phyloP scores from a whole-genome alignment of 2,329 filamentous ascomycete genomes.

The Blastomyces gilchristii region DNA sequence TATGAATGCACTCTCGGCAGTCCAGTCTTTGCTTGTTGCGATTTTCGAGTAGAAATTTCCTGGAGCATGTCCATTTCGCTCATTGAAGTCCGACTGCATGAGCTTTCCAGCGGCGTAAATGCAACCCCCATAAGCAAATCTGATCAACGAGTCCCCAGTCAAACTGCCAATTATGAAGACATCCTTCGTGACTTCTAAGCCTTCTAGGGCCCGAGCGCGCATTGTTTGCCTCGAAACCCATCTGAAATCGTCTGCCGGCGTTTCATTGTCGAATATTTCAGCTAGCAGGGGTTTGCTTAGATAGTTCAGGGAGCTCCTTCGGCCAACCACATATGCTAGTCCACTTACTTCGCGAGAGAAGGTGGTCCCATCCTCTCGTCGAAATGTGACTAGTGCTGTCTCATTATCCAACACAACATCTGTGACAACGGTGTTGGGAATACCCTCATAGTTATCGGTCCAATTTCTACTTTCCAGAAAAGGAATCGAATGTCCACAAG shows the following conservation, averaged over 20 bases:
- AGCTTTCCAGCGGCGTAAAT: conserved; percentile 47
- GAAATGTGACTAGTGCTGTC: conserved; percentile 35
- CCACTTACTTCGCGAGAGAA: conserved; percentile 40
- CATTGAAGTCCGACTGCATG: conserved; percentile 18
- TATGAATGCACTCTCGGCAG: not conserved
- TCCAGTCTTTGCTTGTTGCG: conserved; percentile 9
- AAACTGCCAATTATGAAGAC: conserved; percentile 51
- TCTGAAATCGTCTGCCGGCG: conserved; percentile 16
- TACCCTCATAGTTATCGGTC: conserved; percentile 44
- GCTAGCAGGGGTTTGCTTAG: conserved; percentile 37
- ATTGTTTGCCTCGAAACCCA: conserved; percentile 45
- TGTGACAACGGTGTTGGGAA: conserved; percentile 44
- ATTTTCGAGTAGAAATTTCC: conserved; percentile 16
- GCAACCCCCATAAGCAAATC: conserved; percentile 51
- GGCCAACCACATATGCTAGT: conserved; percentile 47
- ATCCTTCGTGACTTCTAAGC: conserved; percentile 43
- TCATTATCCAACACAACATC: conserved; percentile 26
- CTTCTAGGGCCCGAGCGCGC: conserved; percentile 41
- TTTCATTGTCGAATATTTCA: conserved; percentile 35
- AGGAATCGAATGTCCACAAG: conserved; percentile 31
- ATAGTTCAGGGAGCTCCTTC: conserved; percentile 46
- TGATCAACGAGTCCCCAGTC: conserved; percentile 50
- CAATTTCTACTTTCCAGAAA: conserved; percentile 42
- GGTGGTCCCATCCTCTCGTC: conserved; percentile 32
- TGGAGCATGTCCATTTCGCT: not conserved